Conservation (phyloP, 768 basidiomycete species). For the Coprinellus aureogranulatus region DNA sequence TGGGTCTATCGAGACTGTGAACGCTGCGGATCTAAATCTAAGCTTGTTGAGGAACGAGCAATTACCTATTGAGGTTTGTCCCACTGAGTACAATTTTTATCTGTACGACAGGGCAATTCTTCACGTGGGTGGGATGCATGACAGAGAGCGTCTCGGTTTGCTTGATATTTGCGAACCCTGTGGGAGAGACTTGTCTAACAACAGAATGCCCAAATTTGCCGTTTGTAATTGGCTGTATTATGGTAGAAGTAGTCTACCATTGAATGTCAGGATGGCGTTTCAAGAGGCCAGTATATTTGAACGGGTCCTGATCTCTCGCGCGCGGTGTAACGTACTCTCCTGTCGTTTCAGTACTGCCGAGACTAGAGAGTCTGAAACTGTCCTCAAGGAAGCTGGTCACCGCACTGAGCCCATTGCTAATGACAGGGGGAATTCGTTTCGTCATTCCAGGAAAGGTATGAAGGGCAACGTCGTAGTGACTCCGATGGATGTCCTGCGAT, state of each 20-base stretch:
- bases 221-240: slow-evolving; percentile 21
- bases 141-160: background rate
- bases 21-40: background rate
- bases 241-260: slow-evolving; percentile 9
- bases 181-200: background rate
- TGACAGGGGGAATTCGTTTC: background rate
- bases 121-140: background rate
- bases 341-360: slow-evolving; percentile 1
- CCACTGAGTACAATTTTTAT: background rate
- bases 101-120: background rate
- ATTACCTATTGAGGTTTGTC: background rate
- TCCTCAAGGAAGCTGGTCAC: too few species aligned
- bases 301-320: slow-evolving; percentile 2
- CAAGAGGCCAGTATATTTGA: background rate
- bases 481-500: slow-evolving; percentile 5
- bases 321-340: slow-evolving; percentile 4
- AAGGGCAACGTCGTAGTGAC: slow-evolving; percentile 14
- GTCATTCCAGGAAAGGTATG: slow-evolving; percentile 5
- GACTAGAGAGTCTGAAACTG: too few species aligned
- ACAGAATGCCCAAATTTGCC: slow-evolving; percentile 24
- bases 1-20: background rate
- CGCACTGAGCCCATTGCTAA: background rate
- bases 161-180: background rate
- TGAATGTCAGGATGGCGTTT: slow-evolving; percentile 7
- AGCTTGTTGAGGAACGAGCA: background rate